Percentiles rank a stretch among this genome's conserved stretches.
Evolutionary conservation across 2,329 filamentous ascomycete genomes (phyloP).

Genomic region (Zasmidium citrigriseum): DNA sequence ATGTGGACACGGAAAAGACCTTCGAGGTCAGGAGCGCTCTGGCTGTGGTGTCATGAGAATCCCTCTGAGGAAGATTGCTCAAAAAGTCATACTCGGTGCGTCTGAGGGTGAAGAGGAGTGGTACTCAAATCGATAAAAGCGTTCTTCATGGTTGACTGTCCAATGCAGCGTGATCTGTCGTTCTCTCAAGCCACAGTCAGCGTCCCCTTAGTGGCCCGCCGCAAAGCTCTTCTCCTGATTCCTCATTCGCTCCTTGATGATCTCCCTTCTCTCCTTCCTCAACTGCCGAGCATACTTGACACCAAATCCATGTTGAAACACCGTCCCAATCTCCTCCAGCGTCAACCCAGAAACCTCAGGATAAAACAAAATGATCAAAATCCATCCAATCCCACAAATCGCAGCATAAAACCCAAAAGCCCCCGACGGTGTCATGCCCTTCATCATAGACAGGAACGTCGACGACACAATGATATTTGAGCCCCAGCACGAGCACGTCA

Average conservation of each 20-base stretch:
- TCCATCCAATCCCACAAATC: conserved; percentile 42
- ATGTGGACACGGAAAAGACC: not conserved
- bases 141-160: too few species aligned
- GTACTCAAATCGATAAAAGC: too few species aligned
- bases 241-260: conserved; percentile 9
- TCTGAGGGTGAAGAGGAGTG: too few species aligned
- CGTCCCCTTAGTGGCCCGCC: too few species aligned
- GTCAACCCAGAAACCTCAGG: conserved; percentile 43
- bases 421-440: conserved; percentile 39
- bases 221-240: conserved; percentile 15
- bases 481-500: conserved; percentile 35
- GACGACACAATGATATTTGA: conserved; percentile 35
- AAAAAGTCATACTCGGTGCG: too few species aligned
- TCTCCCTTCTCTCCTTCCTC: conserved; percentile 37
- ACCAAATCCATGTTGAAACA: conserved; percentile 40
- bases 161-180: too few species aligned
- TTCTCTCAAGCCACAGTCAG: too few species aligned
- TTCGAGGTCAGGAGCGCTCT: not conserved
- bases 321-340: conserved; percentile 37
- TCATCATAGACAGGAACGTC: conserved; percentile 42
- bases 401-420: conserved; percentile 45
- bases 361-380: conserved; percentile 40
- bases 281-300: conserved; percentile 36
- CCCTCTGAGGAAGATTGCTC: not conserved
- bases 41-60: not conserved